phyloP scores from a whole-genome alignment of 2,329 filamentous ascomycete genomes.

The Claviceps sp. region DNA sequence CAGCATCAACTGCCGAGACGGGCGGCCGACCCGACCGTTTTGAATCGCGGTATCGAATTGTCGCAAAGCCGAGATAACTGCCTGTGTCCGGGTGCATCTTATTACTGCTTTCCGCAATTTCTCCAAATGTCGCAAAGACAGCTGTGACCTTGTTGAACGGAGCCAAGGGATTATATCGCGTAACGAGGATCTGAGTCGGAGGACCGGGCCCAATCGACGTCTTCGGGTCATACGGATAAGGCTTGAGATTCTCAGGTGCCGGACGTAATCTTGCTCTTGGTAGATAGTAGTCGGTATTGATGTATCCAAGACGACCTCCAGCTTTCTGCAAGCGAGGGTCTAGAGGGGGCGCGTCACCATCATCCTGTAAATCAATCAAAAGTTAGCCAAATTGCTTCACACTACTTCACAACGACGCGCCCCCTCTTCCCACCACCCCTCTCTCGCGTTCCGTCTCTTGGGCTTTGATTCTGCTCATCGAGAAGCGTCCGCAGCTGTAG shows the following conservation, averaged over 20 bases:
- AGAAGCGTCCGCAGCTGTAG: conserved; percentile 21
- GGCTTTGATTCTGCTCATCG: conserved; percentile 2
- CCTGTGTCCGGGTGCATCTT: conserved; percentile 92
- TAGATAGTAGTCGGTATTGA: conserved; percentile 56
- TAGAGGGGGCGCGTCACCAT: conserved; percentile 61
- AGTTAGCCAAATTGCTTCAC: conserved; percentile 40
- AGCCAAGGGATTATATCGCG: conserved; percentile 87
- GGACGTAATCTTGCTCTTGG: conserved; percentile 58
- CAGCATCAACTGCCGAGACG: conserved; percentile 63
- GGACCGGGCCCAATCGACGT: conserved; percentile 82
- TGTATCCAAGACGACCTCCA: conserved; percentile 50
- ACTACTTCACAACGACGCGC: conserved; percentile 41
- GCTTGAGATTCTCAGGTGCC: conserved; percentile 66
- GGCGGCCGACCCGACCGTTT: conserved; percentile 29
- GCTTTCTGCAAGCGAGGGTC: conserved; percentile 68
- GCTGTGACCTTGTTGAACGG: conserved; percentile 64
- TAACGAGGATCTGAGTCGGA: conserved; percentile 80
- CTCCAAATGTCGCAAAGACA: conserved; percentile 68
- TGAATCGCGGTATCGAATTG: conserved; percentile 74
- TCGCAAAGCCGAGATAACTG: conserved; percentile 85
- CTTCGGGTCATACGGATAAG: conserved; percentile 67
- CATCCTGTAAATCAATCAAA: conserved; percentile 18
- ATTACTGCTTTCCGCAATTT: conserved; percentile 82
- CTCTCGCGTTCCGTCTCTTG: neutral
- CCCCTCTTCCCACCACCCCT: conserved; percentile 22